phyloP scores from a whole-genome alignment of 331 rosid genomes.

The Saraca asoca region DNA sequence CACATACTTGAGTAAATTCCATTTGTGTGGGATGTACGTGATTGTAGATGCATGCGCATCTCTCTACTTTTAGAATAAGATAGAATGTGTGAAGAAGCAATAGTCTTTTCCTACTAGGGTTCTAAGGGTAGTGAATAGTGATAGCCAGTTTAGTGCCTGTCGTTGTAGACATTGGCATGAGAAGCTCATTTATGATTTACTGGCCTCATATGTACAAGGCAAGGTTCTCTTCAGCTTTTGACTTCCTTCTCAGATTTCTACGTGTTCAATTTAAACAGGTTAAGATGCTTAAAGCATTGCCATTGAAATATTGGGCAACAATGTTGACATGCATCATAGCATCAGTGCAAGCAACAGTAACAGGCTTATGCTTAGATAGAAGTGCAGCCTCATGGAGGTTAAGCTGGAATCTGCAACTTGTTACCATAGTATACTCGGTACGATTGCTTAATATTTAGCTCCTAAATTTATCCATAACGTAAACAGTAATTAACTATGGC shows the following conservation, averaged over 20 bases:
- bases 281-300: conserved; percentile 45
- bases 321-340: conserved; percentile 62
- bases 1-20: too few species aligned
- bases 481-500: too few species aligned
- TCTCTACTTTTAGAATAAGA: too few species aligned
- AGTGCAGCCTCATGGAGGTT: conserved; percentile 52
- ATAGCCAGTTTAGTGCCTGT: too few species aligned
- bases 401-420: conserved; percentile 57
- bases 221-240: neutral
- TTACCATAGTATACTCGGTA: conserved; percentile 71
- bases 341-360: conserved; percentile 45
- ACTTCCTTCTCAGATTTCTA: too few species aligned
- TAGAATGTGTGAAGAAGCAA: too few species aligned
- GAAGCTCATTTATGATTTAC: neutral
- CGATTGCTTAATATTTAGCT: neutral
- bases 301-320: conserved; percentile 55
- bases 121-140: too few species aligned
- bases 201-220: neutral
- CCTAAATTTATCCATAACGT: too few species aligned
- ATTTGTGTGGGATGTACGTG: too few species aligned
- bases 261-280: conserved; percentile 36
- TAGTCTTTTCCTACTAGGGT: too few species aligned
- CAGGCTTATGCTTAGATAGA: conserved; percentile 52
- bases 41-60: too few species aligned
- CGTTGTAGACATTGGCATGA: neutral